Percentiles rank a stretch among this genome's conserved stretches.
Evolutionary conservation across 2,329 filamentous ascomycete species (phyloP).

Genomic region (Dothidotthia symphoricarpi): DNA sequence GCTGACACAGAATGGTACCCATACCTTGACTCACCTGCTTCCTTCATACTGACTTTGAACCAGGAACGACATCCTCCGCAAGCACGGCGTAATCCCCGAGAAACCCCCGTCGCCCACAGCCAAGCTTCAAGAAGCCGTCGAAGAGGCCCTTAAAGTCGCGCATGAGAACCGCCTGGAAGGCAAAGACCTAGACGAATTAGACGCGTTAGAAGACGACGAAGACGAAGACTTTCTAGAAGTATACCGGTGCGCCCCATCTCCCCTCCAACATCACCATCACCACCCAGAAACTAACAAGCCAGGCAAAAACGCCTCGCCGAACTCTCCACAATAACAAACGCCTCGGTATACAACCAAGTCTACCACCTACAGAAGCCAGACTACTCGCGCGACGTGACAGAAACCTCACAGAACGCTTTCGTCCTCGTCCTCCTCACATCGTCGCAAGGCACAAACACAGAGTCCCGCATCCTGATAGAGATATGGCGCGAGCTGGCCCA

Average conservation of each 20-base stretch:
- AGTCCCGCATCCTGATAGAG: conserved; percentile 79
- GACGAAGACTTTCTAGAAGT: conserved; percentile 87
- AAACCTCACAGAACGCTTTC: conserved; percentile 69
- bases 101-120: conserved; percentile 94
- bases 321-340: conserved; percentile 69
- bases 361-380: conserved; percentile 95
- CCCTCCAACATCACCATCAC: neutral
- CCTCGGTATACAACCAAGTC: conserved; percentile 81
- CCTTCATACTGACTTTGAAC: neutral
- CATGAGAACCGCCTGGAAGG: conserved; percentile 92
- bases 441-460: conserved; percentile 72
- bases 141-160: conserved; percentile 77
- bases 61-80: conserved; percentile 97
- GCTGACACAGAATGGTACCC: conserved; percentile 92
- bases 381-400: conserved; percentile 86
- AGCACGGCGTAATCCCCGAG: conserved; percentile 96
- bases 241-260: conserved; percentile 60
- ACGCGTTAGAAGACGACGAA: conserved; percentile 91
- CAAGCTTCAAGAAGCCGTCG: conserved; percentile 90
- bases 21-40: neutral
- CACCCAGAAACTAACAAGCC: neutral
- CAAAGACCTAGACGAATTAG: conserved; percentile 90
- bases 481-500: conserved; percentile 80
- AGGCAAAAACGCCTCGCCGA: conserved; percentile 82
- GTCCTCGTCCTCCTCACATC: conserved; percentile 80